Conservation (phyloP, 2,329 filamentous ascomycete genomes). For the Leptographium flavum region DNA sequence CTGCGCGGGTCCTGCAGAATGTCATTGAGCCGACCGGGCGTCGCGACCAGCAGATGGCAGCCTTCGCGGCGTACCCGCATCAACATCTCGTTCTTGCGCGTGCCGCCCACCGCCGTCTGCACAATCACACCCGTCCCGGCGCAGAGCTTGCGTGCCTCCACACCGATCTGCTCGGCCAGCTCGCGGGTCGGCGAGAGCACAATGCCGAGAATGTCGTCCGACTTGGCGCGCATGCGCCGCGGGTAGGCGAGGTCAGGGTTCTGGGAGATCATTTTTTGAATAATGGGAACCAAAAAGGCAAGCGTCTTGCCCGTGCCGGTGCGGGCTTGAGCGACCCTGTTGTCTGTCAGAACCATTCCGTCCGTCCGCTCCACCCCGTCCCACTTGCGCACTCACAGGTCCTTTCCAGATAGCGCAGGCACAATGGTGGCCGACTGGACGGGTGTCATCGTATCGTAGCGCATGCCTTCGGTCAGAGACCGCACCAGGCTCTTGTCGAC, state of each 20-base stretch:
- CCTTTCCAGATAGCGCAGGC: conserved; percentile 62
- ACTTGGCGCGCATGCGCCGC: conserved; percentile 20
- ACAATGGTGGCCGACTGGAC: conserved; percentile 79
- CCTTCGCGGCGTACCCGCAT: conserved; percentile 54
- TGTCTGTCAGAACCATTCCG: too few relatives aligned
- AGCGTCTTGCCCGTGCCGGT: conserved; percentile 96
- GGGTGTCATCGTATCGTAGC: conserved; percentile 76
- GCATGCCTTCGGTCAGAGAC: conserved; percentile 58
- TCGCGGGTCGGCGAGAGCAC: conserved; percentile 70
- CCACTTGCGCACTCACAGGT: conserved; percentile 50
- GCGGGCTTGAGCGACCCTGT: conserved; percentile 78
- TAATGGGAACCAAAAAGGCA: conserved; percentile 74
- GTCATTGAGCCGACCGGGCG: conserved; percentile 77
- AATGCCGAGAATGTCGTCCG: conserved; percentile 51
- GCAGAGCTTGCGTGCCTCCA: conserved; percentile 59
- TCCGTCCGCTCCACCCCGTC: background rate
- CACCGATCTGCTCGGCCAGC: conserved; percentile 66
- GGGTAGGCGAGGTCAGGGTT: conserved; percentile 46
- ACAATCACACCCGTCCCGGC: conserved; percentile 49
- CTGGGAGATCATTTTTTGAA: conserved; percentile 61
- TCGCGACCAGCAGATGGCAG: conserved; percentile 82
- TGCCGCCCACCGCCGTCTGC: conserved; percentile 81
- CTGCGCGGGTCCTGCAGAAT: conserved; percentile 52
- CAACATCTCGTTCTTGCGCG: conserved; percentile 58
- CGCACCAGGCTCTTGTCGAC: conserved; percentile 52